phyloP scores from a whole-genome alignment of 352 stramenopile species.

The Lagenidium giganteum region DNA sequence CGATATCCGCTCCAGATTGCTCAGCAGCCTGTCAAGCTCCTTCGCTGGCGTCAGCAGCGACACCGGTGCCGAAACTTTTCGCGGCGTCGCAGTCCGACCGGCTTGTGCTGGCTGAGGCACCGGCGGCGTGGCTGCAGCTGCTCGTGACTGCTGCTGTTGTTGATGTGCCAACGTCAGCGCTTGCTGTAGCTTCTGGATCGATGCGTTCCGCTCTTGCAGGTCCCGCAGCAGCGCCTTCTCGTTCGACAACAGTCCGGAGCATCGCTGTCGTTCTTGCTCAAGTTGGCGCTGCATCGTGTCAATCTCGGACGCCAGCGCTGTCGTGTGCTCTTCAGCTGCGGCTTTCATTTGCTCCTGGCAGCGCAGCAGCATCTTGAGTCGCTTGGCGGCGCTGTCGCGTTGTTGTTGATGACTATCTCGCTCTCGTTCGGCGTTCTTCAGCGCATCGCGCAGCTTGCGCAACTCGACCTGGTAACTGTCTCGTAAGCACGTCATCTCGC shows the following conservation, averaged over 20 bases:
- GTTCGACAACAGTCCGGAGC: slow-evolving; percentile 50
- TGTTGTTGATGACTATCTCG: slow-evolving; percentile 38
- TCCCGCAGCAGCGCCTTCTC: slow-evolving; percentile 69
- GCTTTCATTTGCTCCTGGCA: slow-evolving; percentile 64
- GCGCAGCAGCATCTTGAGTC: slow-evolving; percentile 43
- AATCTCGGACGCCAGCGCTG: slow-evolving; percentile 64
- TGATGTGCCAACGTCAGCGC: slow-evolving; percentile 32
- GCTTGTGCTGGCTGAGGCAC: background rate
- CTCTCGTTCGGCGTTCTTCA: slow-evolving; percentile 37
- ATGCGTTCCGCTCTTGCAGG: slow-evolving; percentile 58
- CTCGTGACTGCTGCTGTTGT: slow-evolving; percentile 7
- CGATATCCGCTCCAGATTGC: slow-evolving; percentile 65
- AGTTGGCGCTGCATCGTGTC: slow-evolving; percentile 58
- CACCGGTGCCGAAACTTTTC: background rate
- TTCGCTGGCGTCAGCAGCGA: slow-evolving; percentile 23
- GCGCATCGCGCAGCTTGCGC: slow-evolving; percentile 27
- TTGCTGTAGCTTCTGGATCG: slow-evolving; percentile 46
- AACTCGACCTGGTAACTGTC: slow-evolving; percentile 55
- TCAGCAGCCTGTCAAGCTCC: slow-evolving; percentile 62
- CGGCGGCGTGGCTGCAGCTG: background rate
- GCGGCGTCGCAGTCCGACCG: background rate
- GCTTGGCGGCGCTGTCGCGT: slow-evolving; percentile 53
- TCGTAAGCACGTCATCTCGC: slow-evolving; percentile 36
- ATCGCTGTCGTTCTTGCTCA: slow-evolving; percentile 60
- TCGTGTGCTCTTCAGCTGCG: slow-evolving; percentile 54